Conservation (phyloP, 129 eudicot genomes). For the Pseudognaphalium luteoalbum region DNA sequence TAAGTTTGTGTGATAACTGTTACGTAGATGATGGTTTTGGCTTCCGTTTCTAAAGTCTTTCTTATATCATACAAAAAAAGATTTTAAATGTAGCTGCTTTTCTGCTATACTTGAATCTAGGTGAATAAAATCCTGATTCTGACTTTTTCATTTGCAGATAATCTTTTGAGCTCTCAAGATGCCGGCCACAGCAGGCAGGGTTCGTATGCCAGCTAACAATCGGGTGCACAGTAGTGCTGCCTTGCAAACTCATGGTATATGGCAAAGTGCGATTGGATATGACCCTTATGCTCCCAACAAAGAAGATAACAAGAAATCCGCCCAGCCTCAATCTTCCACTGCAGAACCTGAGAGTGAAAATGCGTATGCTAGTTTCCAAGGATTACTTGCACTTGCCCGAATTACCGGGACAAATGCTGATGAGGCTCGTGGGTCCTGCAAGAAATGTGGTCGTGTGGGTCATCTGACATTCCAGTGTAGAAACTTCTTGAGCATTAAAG, state of each 20-base stretch:
- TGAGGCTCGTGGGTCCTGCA: slow-evolving; percentile 91
- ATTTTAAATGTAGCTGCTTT: neutral
- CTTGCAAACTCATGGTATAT: slow-evolving; percentile 89
- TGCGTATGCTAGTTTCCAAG: slow-evolving; percentile 87
- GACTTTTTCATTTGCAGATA: slow-evolving; percentile 23
- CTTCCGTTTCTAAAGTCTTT: neutral
- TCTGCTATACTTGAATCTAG: neutral
- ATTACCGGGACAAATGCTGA: slow-evolving; percentile 70
- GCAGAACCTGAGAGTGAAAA: slow-evolving; percentile 73
- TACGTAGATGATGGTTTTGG: neutral
- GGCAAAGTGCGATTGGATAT: slow-evolving; percentile 92
- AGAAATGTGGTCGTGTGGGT: slow-evolving; percentile 93
- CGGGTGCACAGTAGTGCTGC: slow-evolving; percentile 98
- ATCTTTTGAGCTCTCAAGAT: slow-evolving; percentile 46
- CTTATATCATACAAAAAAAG: too few relatives aligned
- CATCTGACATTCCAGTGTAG: slow-evolving; percentile 87
- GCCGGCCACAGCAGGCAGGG: slow-evolving; percentile 99
- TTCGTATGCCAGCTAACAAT: slow-evolving; percentile 99
- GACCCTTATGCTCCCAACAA: slow-evolving; percentile 95
- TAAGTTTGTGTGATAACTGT: neutral
- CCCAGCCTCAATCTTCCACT: slow-evolving; percentile 44
- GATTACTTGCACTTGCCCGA: slow-evolving; percentile 78
- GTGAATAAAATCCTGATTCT: neutral
- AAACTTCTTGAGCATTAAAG: slow-evolving; percentile 79
- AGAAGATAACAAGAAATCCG: slow-evolving; percentile 61